A percentile compares a stretch with the other conserved stretches of the same genome.
phyloP scores from a whole-genome alignment of 768 basidiomycete species.

The Tylopilus sp. region DNA sequence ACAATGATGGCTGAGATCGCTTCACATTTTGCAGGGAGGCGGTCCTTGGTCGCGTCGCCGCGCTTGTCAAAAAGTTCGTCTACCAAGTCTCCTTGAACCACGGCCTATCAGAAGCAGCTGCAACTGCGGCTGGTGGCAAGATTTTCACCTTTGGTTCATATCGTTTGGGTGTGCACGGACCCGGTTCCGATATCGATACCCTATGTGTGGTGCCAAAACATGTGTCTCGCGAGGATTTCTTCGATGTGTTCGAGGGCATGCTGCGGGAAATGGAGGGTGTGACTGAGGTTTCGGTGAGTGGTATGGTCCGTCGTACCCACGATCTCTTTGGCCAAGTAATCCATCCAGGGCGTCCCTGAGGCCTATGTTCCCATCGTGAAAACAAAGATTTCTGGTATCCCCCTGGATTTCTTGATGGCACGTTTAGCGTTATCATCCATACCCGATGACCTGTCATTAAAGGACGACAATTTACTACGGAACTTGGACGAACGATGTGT shows the following conservation, averaged over 20 bases:
- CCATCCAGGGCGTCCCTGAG: conserved; percentile 83
- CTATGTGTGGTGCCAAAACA: conserved; percentile 96
- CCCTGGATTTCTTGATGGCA: conserved; percentile 93
- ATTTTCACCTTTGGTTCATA: conserved; percentile 99
- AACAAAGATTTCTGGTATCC: conserved; percentile 85
- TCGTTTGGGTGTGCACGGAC: conserved; percentile 95
- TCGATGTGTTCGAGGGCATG: conserved; percentile 87
- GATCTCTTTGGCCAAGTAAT: conserved; percentile 5
- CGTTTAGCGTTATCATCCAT: conserved; percentile 81
- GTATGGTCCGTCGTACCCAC: background rate
- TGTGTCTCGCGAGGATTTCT: conserved; percentile 94
- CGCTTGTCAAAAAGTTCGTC: conserved; percentile 92
- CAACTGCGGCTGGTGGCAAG: conserved; percentile 90
- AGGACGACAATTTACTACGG: conserved; percentile 87
- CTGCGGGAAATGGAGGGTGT: conserved; percentile 78
- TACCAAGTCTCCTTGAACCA: conserved; percentile 70
- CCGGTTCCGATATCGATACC: conserved; percentile 97
- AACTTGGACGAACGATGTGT: conserved; percentile 95
- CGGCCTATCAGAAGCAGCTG: conserved; percentile 86
- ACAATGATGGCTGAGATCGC: conserved; percentile 22
- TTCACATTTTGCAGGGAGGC: conserved; percentile 64
- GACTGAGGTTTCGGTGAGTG: conserved; percentile 83
- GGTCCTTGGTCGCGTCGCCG: conserved; percentile 85
- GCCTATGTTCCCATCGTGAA: conserved; percentile 97
- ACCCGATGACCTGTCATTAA: conserved; percentile 86